Conservation (phyloP, 306 rosid species). For the barrel medic (Medicago truncatula) region MtrunA17r5.0-ANR NC_053042.1:44414001-44414500, state of each 20-base stretch:
- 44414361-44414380: not conserved
- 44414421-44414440: not conserved
- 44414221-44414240: not conserved
- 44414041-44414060: not conserved
- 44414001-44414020: slow-evolving; percentile 10
- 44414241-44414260: not conserved
- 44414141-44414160: not conserved
- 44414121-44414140: not conserved
- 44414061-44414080: slow-evolving; percentile 3
- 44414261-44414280: no score
- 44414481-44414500: no score
- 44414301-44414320: not conserved
- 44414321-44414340: not conserved
- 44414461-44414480: no score
- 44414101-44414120: not conserved
- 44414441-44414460: no score
- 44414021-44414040: slow-evolving; percentile 1
- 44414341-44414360: not conserved
- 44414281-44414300: no score
- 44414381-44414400: not conserved
- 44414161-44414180: not conserved
- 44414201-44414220: not conserved
- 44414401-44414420: not conserved
- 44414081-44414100: not conserved
- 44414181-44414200: not conserved